Percentiles rank a stretch among this genome's conserved stretches.
These are phyloP conservation scores for Russula dissimulans DNA, from an alignment of 768 basidiomycete genomes.

Conservation along the genomic window DNA sequence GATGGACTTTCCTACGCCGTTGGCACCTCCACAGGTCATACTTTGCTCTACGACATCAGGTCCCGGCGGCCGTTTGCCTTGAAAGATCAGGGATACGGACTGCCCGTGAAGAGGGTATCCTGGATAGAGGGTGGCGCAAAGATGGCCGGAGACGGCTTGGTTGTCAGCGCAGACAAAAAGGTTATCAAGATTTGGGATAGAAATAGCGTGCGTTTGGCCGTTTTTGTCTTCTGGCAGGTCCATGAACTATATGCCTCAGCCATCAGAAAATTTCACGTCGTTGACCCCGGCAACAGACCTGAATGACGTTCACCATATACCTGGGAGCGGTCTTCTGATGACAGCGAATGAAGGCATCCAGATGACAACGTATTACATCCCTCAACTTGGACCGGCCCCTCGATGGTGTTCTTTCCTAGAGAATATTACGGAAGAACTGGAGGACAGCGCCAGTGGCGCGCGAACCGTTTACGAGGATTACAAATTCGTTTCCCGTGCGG, in stretches of 20 bases:
- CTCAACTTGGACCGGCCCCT: constrained; percentile 93
- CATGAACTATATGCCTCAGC: constrained; percentile 36
- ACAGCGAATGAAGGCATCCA: constrained; percentile 95
- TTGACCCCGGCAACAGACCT: constrained; percentile 86
- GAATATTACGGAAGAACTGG: constrained; percentile 97
- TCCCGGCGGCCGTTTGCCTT: constrained; percentile 71
- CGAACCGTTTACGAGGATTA: constrained; percentile 80
- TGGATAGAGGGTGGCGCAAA: constrained; percentile 86
- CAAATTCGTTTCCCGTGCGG: constrained; percentile 88
- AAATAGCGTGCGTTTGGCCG: constrained; percentile 55
- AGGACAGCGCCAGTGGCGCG: constrained; percentile 69
- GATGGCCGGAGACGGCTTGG: constrained; percentile 81
- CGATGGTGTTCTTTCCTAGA: constrained; percentile 97
- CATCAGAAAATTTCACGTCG: constrained; percentile 79
- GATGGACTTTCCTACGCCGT: constrained; percentile 93
- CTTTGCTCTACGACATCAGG: constrained; percentile 89
- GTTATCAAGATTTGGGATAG: constrained; percentile 97
- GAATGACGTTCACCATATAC: constrained; percentile 85
- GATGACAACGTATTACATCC: constrained; percentile 90
- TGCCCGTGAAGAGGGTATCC: constrained; percentile 72
- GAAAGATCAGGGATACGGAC: constrained; percentile 96
- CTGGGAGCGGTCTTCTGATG: constrained; percentile 81
- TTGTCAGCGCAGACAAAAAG: constrained; percentile 91
- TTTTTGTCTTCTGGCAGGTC: constrained; percentile 23
- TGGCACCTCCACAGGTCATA: constrained; percentile 92